Percentiles rank a stretch among this genome's conserved stretches.
These are phyloP conservation scores for Favolaschia claudopus DNA, from an alignment of 768 basidiomycete genomes.

Conservation along the genomic window DNA sequence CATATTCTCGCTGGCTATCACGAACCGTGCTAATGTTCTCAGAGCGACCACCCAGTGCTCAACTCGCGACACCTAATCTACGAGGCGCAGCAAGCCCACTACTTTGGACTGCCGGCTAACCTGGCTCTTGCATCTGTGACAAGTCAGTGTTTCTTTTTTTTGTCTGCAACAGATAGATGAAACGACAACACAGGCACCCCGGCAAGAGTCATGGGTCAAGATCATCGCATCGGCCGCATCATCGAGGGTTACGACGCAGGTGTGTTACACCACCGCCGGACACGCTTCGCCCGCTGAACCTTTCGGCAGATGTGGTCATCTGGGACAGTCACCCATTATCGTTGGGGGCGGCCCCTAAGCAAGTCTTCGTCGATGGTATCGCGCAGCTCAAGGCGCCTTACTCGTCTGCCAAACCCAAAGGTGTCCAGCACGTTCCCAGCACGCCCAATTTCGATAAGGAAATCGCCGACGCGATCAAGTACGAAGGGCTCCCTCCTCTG, in stretches of 20 bases:
- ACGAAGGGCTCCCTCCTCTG: constrained; percentile 73
- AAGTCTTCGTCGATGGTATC: constrained; percentile 88
- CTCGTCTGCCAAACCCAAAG: constrained; percentile 49
- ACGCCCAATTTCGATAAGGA: constrained; percentile 71
- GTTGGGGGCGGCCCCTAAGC: constrained; percentile 79
- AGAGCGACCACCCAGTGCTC: constrained; percentile 66
- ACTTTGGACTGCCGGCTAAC: constrained; percentile 66
- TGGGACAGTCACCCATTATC: constrained; percentile 83
- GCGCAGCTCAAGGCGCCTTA: constrained; percentile 57
- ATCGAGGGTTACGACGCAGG: constrained; percentile 73
- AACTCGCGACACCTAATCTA: constrained; percentile 72
- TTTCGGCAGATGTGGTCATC: constrained; percentile 50
- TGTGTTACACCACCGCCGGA: neutral
- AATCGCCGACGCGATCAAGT: constrained; percentile 61
- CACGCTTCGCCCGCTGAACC: neutral
- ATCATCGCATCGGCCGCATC: constrained; percentile 12
- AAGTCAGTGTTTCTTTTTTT: constrained; percentile 60
- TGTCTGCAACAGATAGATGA: constrained; percentile 69
- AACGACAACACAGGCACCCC: constrained; percentile 45
- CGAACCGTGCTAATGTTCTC: neutral
- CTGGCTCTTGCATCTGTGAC: constrained; percentile 71
- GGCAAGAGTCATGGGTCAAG: neutral
- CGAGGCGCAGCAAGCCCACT: constrained; percentile 75
- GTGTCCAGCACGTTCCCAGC: constrained; percentile 58
- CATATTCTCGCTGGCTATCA: neutral